phyloP scores from a whole-genome alignment of 805 yeast genomes.

The Spathaspora hagerdaliae region DNA sequence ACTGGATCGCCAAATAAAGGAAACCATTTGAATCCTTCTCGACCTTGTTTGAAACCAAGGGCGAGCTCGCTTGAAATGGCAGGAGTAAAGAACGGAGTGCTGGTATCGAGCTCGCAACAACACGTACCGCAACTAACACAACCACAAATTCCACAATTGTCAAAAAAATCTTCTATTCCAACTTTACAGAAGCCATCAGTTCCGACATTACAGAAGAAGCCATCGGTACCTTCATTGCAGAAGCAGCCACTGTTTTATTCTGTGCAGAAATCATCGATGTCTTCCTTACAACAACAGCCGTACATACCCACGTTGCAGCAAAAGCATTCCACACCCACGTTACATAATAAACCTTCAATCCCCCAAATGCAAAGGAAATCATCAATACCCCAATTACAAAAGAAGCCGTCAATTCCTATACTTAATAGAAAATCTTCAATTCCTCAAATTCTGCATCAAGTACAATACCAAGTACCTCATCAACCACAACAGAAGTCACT shows the following conservation, averaged over 20 bases:
- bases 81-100: conserved; percentile 19
- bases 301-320: background rate
- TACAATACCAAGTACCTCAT: background rate
- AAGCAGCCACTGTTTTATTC: conserved; percentile 7
- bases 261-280: conserved; percentile 10
- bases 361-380: conserved; percentile 10
- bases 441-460: conserved; percentile 3
- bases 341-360: conserved; percentile 12
- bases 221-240: conserved; percentile 10
- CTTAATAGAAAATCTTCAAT: conserved; percentile 12
- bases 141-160: conserved; percentile 15
- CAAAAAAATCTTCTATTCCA: conserved; percentile 15
- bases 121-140: conserved; percentile 13
- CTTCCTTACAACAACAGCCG: conserved; percentile 15
- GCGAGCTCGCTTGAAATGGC: conserved; percentile 32
- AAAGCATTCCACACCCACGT: conserved; percentile 11
- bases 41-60: conserved; percentile 13
- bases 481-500: conserved; percentile 12
- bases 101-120: conserved; percentile 2
- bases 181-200: conserved; percentile 10
- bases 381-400: conserved; percentile 11
- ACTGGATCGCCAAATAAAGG: conserved; percentile 13
- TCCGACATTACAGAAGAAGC: conserved; percentile 10
- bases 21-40: conserved; percentile 3
- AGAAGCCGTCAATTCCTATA: conserved; percentile 13